Conservation (phyloP, 306 rosid species). For the Begonia masoniana region DNA sequence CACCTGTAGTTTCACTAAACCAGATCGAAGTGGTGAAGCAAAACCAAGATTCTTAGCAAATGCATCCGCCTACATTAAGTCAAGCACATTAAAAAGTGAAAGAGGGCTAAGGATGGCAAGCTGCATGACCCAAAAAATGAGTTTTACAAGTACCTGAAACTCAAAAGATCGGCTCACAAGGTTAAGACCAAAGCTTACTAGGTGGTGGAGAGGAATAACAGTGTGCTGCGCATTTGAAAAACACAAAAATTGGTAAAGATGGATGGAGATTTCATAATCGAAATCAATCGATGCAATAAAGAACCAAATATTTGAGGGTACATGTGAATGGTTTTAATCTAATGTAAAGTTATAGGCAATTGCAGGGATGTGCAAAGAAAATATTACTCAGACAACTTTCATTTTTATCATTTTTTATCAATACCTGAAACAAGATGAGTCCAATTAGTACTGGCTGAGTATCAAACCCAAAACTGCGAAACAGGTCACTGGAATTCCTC, state of each 20-base stretch:
- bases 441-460: constrained; percentile 93
- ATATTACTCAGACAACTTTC: not conserved
- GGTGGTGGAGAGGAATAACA: constrained; percentile 80
- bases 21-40: constrained; percentile 46
- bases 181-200: constrained; percentile 80
- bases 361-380: too few relatives aligned
- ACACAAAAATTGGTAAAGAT: constrained; percentile 5
- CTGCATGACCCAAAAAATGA: not conserved
- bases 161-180: constrained; percentile 89
- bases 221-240: constrained; percentile 57
- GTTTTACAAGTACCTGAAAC: constrained; percentile 51
- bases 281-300: too few relatives aligned
- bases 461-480: constrained; percentile 84
- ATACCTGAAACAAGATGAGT: constrained; percentile 85
- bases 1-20: constrained; percentile 80
- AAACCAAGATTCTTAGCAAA: constrained; percentile 84
- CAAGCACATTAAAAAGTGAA: constrained; percentile 3
- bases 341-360: too few relatives aligned
- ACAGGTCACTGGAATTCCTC: constrained; percentile 76
- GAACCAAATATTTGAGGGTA: too few relatives aligned
- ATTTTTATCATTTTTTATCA: constrained; percentile 2
- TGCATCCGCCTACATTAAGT: constrained; percentile 62
- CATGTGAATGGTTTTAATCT: too few relatives aligned
- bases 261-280: not conserved
- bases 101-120: not conserved